Evolutionary conservation across 345 rosid species (phyloP).

Genomic region (Schrenkiella parvula): DNA sequence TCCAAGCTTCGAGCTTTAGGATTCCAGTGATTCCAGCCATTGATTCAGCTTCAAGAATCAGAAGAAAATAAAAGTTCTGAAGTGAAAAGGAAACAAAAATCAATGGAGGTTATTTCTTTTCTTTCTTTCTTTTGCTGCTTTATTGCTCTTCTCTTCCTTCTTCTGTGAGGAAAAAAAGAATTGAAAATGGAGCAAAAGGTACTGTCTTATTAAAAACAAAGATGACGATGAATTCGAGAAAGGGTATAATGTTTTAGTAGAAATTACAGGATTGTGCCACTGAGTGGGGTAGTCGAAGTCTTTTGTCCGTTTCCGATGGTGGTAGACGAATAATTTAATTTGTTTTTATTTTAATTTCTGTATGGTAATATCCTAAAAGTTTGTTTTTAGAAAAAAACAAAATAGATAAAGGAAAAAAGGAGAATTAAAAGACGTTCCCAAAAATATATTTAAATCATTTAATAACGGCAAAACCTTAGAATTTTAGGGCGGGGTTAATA

Average conservation of each 20-base stretch:
- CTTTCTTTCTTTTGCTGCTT: neutral
- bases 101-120: conserved; percentile 3
- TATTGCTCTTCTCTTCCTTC: conserved; percentile 15
- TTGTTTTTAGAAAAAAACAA: conserved; percentile 27
- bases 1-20: conserved; percentile 47
- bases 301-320: conserved; percentile 38
- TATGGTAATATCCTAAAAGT: conserved; percentile 29
- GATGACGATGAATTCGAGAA: conserved; percentile 32
- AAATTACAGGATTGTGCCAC: conserved; percentile 37
- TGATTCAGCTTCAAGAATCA: neutral
- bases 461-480: neutral
- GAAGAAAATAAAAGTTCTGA: neutral
- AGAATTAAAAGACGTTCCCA: conserved; percentile 26
- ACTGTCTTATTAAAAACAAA: conserved; percentile 27
- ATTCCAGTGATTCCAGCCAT: conserved; percentile 59
- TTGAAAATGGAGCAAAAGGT: conserved; percentile 17
- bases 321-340: conserved; percentile 21
- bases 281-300: conserved; percentile 40
- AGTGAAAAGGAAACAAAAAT: neutral
- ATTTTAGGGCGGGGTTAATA: neutral
- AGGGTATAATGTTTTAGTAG: conserved; percentile 17
- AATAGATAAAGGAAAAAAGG: conserved; percentile 26
- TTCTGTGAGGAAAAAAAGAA: neutral
- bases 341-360: neutral
- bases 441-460: neutral